A percentile compares a stretch with the other conserved stretches of the same genome.
These are phyloP conservation scores for Cornus florida DNA, from an alignment of 148 eudicot genomes.

Conservation along the genomic window DNA sequence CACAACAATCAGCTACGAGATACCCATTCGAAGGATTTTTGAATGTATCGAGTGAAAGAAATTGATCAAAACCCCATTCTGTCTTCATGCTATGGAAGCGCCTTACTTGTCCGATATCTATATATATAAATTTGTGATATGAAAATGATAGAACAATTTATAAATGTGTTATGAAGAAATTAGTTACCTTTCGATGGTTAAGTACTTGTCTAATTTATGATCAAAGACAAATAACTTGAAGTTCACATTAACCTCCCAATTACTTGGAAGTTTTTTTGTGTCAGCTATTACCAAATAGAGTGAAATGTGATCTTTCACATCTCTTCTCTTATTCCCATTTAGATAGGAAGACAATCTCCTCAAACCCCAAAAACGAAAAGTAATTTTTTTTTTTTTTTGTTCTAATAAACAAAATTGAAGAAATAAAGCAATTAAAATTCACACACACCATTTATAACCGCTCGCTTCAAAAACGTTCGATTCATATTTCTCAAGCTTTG, in stretches of 20 bases:
- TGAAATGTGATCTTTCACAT: background rate
- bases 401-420: too few relatives aligned
- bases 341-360: background rate
- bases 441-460: background rate
- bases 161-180: too few relatives aligned
- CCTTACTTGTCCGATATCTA: background rate
- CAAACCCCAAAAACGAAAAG: background rate
- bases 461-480: background rate
- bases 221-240: background rate
- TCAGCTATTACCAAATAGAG: background rate
- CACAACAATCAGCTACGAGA: too few relatives aligned
- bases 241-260: background rate
- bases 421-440: too few relatives aligned
- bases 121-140: too few relatives aligned
- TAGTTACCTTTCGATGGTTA: too few relatives aligned
- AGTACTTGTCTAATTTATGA: background rate
- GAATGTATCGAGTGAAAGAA: background rate
- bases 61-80: background rate
- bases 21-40: too few relatives aligned
- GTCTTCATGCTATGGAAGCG: background rate
- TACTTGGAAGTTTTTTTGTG: background rate
- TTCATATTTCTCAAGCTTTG: background rate
- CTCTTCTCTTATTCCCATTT: background rate
- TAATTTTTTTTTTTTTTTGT: too few relatives aligned
- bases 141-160: too few relatives aligned